phyloP scores from a whole-genome alignment of 2,329 filamentous ascomycete genomes.

The Pseudogymnoascus sp. region DNA sequence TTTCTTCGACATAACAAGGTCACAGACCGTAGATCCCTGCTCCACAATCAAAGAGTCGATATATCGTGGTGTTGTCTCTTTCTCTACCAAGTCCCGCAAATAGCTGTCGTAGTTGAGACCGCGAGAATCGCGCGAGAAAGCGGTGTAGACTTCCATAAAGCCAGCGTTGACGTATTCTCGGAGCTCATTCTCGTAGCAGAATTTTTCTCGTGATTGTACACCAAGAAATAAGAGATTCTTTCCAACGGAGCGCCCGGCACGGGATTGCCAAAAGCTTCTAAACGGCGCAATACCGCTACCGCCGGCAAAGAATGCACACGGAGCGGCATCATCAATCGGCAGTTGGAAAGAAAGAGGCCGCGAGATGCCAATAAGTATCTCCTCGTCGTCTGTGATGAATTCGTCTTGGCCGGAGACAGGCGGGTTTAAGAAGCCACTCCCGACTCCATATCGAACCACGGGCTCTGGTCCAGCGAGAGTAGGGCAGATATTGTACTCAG shows the following conservation, averaged over 20 bases:
- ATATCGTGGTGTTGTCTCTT: slow-evolving; percentile 44
- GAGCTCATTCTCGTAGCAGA: slow-evolving; percentile 45
- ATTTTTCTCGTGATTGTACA: slow-evolving; percentile 47
- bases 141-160: slow-evolving; percentile 47
- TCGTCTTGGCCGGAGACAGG: slow-evolving; percentile 35
- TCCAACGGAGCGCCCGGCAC: slow-evolving; percentile 37
- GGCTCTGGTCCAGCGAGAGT: slow-evolving; percentile 23
- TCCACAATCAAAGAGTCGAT: slow-evolving; percentile 48
- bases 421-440: slow-evolving; percentile 50
- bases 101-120: slow-evolving; percentile 42
- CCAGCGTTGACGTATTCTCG: slow-evolving; percentile 41
- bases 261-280: slow-evolving; percentile 48
- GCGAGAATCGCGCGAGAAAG: slow-evolving; percentile 45
- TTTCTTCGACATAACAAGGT: slow-evolving; percentile 51
- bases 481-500: slow-evolving; percentile 44
- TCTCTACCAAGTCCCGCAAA: slow-evolving; percentile 42
- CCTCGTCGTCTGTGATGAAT: slow-evolving; percentile 38
- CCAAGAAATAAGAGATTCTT: slow-evolving; percentile 46
- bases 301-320: slow-evolving; percentile 48
- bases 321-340: slow-evolving; percentile 43
- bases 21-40: slow-evolving; percentile 45
- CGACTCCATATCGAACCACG: slow-evolving; percentile 39
- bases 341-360: slow-evolving; percentile 47
- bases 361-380: slow-evolving; percentile 47
- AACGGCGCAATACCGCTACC: slow-evolving; percentile 50